These are phyloP conservation scores for Citeromyces nyonsensis DNA, from an alignment of 805 yeast species.

Conservation along the genomic window DNA sequence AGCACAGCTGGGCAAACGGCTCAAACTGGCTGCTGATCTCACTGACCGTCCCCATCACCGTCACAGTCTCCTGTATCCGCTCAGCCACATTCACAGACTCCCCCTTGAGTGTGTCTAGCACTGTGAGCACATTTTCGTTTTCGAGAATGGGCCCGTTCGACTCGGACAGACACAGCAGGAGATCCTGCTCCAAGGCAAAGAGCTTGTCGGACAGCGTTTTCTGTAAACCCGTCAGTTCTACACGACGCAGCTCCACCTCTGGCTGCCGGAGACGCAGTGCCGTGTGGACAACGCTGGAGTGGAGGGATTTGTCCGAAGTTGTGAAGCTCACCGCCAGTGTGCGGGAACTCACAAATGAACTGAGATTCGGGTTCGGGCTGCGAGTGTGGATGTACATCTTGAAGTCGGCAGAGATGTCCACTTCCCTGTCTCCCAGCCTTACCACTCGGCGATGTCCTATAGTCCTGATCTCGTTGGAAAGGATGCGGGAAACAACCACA, in stretches of 20 bases:
- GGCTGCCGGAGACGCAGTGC: conserved; percentile 44
- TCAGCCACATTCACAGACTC: conserved; percentile 39
- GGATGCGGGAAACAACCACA: conserved; percentile 50
- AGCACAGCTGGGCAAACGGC: conserved; percentile 39
- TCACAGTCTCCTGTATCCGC: conserved; percentile 37
- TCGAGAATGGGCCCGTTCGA: conserved; percentile 54
- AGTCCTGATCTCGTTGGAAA: conserved; percentile 41
- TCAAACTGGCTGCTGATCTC: conserved; percentile 26
- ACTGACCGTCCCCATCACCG: conserved; percentile 40
- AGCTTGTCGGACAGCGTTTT: conserved; percentile 43
- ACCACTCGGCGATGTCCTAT: conserved; percentile 61
- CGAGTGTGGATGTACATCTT: conserved; percentile 42
- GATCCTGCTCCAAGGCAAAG: conserved; percentile 35
- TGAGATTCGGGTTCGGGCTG: conserved; percentile 29
- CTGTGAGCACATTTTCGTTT: conserved; percentile 38
- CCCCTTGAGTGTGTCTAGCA: conserved; percentile 48
- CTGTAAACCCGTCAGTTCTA: conserved; percentile 35
- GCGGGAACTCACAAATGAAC: conserved; percentile 46
- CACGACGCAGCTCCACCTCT: conserved; percentile 44
- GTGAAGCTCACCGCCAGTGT: conserved; percentile 56
- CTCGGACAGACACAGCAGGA: conserved; percentile 41
- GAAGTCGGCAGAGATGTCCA: conserved; percentile 59
- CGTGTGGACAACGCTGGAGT: conserved; percentile 42
- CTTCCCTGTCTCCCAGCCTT: conserved; percentile 39
- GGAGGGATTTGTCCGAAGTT: conserved; percentile 51